phyloP scores from a whole-genome alignment of 306 rosid species.

The Sechiopsis laciniata region DNA sequence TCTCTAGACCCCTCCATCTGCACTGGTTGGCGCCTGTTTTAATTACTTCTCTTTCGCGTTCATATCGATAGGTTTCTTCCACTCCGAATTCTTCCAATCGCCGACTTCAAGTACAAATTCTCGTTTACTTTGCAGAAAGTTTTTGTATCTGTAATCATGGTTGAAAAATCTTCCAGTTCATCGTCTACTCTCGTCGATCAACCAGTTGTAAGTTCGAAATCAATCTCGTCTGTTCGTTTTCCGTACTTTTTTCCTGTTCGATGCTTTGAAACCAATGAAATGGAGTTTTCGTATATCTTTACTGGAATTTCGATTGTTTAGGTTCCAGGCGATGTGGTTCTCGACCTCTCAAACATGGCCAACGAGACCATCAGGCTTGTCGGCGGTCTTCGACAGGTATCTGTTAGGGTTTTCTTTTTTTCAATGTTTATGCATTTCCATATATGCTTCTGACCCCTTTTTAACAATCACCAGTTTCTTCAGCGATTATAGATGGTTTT shows the following conservation, averaged over 20 bases:
- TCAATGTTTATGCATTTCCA: background rate
- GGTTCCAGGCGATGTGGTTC: slow-evolving; percentile 86
- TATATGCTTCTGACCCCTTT: background rate
- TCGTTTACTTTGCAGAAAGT: background rate
- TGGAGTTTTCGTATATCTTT: background rate
- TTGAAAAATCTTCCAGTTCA: slow-evolving; percentile 30
- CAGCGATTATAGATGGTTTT: background rate
- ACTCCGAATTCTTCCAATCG: background rate
- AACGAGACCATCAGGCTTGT: slow-evolving; percentile 89
- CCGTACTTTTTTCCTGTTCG: background rate
- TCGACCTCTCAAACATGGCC: slow-evolving; percentile 69
- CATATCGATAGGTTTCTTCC: background rate
- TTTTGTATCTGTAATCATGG: slow-evolving; percentile 29
- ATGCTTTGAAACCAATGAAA: background rate
- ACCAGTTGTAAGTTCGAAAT: slow-evolving; percentile 41
- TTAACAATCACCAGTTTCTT: background rate
- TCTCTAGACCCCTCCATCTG: too few relatives aligned
- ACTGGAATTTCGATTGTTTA: slow-evolving; percentile 25
- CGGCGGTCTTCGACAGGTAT: slow-evolving; percentile 76
- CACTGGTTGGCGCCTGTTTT: too few relatives aligned
- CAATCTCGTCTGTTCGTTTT: background rate
- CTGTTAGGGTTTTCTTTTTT: slow-evolving; percentile 21
- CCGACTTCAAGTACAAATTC: too few relatives aligned
- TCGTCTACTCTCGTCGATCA: slow-evolving; percentile 40
- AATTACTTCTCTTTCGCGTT: background rate